These are phyloP conservation scores for Trapa incisa DNA, from an alignment of 345 rosid genomes.

Conservation along the genomic window DNA sequence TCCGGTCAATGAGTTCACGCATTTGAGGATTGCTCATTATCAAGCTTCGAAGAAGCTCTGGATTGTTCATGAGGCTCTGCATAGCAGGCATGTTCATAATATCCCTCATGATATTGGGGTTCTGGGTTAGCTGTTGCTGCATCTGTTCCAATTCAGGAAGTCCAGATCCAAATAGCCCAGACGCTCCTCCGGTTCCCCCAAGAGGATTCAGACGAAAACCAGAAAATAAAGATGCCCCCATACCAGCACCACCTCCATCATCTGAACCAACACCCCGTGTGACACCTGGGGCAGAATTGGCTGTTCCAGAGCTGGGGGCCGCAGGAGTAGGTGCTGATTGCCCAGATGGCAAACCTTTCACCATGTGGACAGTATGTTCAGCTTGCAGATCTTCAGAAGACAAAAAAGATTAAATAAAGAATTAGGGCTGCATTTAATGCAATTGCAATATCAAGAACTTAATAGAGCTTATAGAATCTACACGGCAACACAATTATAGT, in stretches of 20 bases:
- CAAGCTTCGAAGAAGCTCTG: constrained; percentile 68
- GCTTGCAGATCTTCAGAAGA: constrained; percentile 63
- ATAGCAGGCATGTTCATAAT: constrained; percentile 75
- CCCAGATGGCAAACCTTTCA: constrained; percentile 55
- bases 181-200: constrained; percentile 38
- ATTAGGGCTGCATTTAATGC: not conserved
- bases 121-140: constrained; percentile 67
- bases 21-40: constrained; percentile 84
- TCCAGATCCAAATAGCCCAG: constrained; percentile 48
- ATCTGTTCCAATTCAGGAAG: constrained; percentile 71
- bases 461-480: not conserved
- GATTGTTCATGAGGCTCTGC: constrained; percentile 75
- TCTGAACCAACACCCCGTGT: constrained; percentile 47
- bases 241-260: constrained; percentile 42
- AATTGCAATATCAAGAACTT: not conserved
- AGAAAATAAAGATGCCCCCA: constrained; percentile 59
- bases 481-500: not conserved
- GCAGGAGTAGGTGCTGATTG: constrained; percentile 41
- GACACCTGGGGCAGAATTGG: constrained; percentile 32
- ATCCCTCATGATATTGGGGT: constrained; percentile 79
- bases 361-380: constrained; percentile 91
- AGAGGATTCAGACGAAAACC: constrained; percentile 55
- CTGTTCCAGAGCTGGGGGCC: constrained; percentile 29
- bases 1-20: constrained; percentile 85
- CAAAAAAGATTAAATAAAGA: constrained; percentile 3